Percentiles rank a stretch among this genome's conserved stretches.
phyloP scores from a whole-genome alignment of 768 basidiomycete species.

The Asterophora parasitica region DNA sequence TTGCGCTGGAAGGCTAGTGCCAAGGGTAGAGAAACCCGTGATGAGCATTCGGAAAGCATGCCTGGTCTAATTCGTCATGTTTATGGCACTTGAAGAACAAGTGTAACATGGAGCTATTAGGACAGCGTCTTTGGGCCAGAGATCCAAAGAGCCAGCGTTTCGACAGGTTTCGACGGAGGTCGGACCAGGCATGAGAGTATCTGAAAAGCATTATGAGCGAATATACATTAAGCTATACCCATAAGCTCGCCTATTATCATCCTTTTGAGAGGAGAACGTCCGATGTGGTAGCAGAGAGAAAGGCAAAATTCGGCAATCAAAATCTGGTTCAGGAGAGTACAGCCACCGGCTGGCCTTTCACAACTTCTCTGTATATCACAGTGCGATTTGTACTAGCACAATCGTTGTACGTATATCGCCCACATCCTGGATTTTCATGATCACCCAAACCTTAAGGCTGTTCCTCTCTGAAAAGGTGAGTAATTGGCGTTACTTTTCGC shows the following conservation, averaged over 20 bases:
- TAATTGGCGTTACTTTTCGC: no score
- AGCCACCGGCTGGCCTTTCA: no score
- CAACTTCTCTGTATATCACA: no score
- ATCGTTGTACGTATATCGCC: no score
- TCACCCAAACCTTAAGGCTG: no score
- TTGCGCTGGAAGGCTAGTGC: slow-evolving; percentile 1
- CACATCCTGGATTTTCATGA: no score
- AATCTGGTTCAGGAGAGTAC: no score
- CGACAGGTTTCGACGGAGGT: background rate
- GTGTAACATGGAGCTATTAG: background rate
- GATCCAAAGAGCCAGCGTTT: background rate
- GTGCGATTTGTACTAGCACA: no score
- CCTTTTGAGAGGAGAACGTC: no score
- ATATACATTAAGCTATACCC: background rate
- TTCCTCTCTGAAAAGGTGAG: no score
- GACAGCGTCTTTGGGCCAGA: background rate
- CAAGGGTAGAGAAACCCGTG: background rate
- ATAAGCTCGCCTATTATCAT: background rate
- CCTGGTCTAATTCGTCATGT: background rate
- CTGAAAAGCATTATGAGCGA: background rate
- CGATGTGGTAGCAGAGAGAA: no score
- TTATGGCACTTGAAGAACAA: background rate
- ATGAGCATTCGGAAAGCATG: background rate
- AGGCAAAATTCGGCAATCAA: no score
- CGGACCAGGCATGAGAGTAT: background rate